These are phyloP conservation scores for Trichophyton mentagrophytes DNA, from an alignment of 2,329 filamentous ascomycete genomes.

Conservation along the genomic window DNA sequence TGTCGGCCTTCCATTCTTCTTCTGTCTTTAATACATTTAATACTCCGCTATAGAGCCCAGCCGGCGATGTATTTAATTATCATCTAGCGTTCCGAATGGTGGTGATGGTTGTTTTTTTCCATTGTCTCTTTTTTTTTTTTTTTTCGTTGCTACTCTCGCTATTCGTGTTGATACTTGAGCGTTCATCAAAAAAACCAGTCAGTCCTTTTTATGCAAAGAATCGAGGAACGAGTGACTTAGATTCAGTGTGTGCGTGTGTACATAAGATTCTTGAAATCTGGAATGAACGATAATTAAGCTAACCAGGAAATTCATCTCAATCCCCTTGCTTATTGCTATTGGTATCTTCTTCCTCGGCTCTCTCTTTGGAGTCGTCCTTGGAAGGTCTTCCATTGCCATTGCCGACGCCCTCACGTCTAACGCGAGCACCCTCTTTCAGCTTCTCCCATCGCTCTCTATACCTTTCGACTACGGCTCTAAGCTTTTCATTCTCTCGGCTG, in stretches of 20 bases:
- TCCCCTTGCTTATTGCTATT: neutral
- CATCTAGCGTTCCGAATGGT: neutral
- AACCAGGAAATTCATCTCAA: neutral
- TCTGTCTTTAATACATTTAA: neutral
- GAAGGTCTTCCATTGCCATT: constrained; percentile 5
- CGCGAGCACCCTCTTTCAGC: constrained; percentile 51
- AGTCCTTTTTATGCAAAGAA: neutral
- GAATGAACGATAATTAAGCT: neutral
- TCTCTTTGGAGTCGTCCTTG: neutral
- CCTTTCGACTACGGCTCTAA: constrained; percentile 40
- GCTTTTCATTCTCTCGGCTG: constrained; percentile 48
- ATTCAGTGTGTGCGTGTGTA: neutral
- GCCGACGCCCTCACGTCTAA: constrained; percentile 23
- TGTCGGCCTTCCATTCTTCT: neutral
- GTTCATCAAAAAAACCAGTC: neutral
- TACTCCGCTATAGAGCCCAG: constrained; percentile 3
- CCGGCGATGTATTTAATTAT: constrained; percentile 1
- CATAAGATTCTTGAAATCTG: neutral
- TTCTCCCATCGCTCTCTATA: constrained; percentile 57
- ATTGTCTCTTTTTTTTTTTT: neutral
- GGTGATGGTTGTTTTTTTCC: neutral
- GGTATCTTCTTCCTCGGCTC: neutral
- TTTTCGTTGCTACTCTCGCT: neutral
- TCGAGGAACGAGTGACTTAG: neutral
- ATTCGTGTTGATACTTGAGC: neutral